Conservation (phyloP, 257 asterid genomes). For the Solanum bulbocastanum region DNA sequence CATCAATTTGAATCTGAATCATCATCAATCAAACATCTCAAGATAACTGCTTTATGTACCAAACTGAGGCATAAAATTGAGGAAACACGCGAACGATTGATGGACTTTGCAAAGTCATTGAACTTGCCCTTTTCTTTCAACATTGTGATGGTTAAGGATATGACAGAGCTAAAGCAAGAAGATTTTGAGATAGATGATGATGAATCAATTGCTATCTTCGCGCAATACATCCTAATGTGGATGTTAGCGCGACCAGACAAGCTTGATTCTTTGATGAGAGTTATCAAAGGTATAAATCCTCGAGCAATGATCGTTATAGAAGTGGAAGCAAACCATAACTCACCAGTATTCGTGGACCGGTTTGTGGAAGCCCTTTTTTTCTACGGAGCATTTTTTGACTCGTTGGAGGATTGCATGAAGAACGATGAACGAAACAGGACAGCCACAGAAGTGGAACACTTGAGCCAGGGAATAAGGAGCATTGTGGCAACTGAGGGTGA, state of each 20-base stretch:
- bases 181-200: constrained; percentile 16
- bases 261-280: constrained; percentile 28
- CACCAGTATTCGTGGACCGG: constrained; percentile 35
- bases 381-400: constrained; percentile 39
- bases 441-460: constrained; percentile 17
- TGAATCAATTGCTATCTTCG: constrained; percentile 34
- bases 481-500: constrained; percentile 36
- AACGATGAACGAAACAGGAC: constrained; percentile 22
- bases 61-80: constrained; percentile 22
- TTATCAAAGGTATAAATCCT: constrained; percentile 18
- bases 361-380: constrained; percentile 41
- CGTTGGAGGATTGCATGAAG: constrained; percentile 34
- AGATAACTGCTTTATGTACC: constrained; percentile 45
- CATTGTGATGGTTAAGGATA: constrained; percentile 32
- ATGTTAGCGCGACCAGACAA: constrained; percentile 24
- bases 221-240: constrained; percentile 18
- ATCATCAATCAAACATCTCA: constrained; percentile 29
- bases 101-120: constrained; percentile 37
- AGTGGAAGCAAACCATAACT: constrained; percentile 40
- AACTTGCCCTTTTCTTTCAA: constrained; percentile 29
- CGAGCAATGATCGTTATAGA: constrained; percentile 33
- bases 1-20: constrained; percentile 4
- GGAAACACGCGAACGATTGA: constrained; percentile 30
- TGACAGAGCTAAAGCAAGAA: constrained; percentile 18
- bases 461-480: constrained; percentile 25